Conservation (phyloP, 305 asterid genomes). For the Andrographis paniculata region DNA sequence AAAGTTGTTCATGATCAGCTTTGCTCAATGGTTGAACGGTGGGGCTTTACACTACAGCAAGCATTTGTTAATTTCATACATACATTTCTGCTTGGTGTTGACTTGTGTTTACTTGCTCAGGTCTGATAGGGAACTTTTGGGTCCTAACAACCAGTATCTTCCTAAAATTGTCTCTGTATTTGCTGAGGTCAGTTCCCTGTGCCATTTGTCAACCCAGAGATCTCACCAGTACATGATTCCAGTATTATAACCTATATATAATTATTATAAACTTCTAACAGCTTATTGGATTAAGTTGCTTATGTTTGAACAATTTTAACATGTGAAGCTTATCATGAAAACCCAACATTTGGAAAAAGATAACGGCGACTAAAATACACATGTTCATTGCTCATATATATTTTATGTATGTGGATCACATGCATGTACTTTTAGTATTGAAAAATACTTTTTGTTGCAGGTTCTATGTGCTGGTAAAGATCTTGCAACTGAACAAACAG, state of each 20-base stretch:
- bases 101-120: conserved; percentile 27
- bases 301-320: not conserved
- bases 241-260: not conserved
- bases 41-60: conserved; percentile 7
- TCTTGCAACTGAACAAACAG: conserved; percentile 63
- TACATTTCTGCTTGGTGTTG: not conserved
- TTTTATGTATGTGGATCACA: not conserved
- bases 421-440: conserved; percentile 1
- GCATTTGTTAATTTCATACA: not conserved
- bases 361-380: not conserved
- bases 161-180: conserved; percentile 63
- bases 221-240: not conserved
- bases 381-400: not conserved
- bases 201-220: not conserved
- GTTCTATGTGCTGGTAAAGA: conserved; percentile 61
- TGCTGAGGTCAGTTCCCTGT: conserved; percentile 47
- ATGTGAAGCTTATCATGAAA: not conserved
- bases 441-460: conserved; percentile 23
- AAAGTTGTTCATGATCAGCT: conserved; percentile 89
- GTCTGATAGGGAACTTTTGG: conserved; percentile 57
- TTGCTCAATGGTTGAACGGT: conserved; percentile 67
- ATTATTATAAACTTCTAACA: not conserved
- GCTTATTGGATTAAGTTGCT: not conserved
- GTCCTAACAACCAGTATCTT: conserved; percentile 58
- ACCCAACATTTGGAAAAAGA: conserved; percentile 2